Conservation (phyloP, 2,329 filamentous ascomycete species). For the Microdochium paspali region DNA sequence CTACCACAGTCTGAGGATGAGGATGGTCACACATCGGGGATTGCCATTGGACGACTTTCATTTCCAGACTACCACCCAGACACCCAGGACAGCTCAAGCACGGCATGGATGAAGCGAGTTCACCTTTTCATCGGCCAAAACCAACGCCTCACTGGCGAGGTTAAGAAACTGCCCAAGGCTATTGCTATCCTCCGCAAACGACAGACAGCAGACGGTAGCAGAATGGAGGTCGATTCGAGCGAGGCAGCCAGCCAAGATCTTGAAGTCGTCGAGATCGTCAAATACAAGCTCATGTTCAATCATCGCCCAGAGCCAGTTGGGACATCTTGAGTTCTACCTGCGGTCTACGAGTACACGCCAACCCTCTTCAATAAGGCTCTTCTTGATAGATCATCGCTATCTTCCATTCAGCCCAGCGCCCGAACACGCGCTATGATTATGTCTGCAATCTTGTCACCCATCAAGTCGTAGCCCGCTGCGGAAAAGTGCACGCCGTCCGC, state of each 20-base stretch:
- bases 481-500: slow-evolving; percentile 2
- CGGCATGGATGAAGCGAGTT: slow-evolving; percentile 81
- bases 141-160: slow-evolving; percentile 80
- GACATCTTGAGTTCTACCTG: slow-evolving; percentile 17
- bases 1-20: slow-evolving; percentile 40
- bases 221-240: slow-evolving; percentile 28
- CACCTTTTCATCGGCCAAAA: slow-evolving; percentile 84
- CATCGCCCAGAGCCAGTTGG: slow-evolving; percentile 78
- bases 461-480: slow-evolving; percentile 2
- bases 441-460: slow-evolving; percentile 2
- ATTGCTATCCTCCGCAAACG: slow-evolving; percentile 67
- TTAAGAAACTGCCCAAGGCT: slow-evolving; percentile 74
- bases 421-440: not conserved
- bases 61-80: slow-evolving; percentile 66
- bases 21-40: slow-evolving; percentile 23
- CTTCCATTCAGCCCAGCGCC: too few species aligned
- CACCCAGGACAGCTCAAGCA: slow-evolving; percentile 36
- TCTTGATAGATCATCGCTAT: too few species aligned
- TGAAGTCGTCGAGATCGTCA: slow-evolving; percentile 81
- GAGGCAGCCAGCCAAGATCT: slow-evolving; percentile 40
- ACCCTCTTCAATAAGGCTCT: too few species aligned
- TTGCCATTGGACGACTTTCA: slow-evolving; percentile 60
- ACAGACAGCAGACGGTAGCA: slow-evolving; percentile 28
- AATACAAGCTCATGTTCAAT: slow-evolving; percentile 79
- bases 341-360: not conserved